Conservation (phyloP, 805 yeast genomes). For the Torulaspora delbrueckii region DNA sequence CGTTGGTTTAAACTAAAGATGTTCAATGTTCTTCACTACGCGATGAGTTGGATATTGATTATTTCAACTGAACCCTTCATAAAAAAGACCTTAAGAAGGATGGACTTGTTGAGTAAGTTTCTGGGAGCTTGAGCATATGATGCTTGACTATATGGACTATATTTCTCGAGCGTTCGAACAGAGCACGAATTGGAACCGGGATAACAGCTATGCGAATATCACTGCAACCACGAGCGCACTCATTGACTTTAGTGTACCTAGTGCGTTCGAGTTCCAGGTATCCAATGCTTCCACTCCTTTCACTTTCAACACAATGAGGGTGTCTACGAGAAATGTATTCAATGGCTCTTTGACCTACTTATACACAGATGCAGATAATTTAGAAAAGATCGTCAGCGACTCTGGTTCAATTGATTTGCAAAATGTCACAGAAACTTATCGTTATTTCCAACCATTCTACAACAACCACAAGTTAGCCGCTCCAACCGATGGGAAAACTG, state of each 20-base stretch:
- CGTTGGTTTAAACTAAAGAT: no score
- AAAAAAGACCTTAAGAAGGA: neutral
- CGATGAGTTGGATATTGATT: neutral
- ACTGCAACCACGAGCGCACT: conserved; percentile 63
- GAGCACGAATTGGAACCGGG: conserved; percentile 72
- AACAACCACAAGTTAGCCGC: conserved; percentile 16
- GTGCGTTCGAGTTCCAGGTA: conserved; percentile 57
- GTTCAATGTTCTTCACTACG: neutral
- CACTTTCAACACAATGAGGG: conserved; percentile 67
- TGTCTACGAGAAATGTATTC: conserved; percentile 56
- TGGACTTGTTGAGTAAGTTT: neutral
- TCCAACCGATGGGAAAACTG: conserved; percentile 16
- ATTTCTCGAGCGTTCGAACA: conserved; percentile 66
- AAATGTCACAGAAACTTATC: conserved; percentile 65
- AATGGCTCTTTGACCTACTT: conserved; percentile 82
- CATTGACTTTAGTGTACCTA: conserved; percentile 69
- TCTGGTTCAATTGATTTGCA: conserved; percentile 54
- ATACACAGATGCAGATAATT: conserved; percentile 55
- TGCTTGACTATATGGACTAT: conserved; percentile 86
- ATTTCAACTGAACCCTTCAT: neutral
- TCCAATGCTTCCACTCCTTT: conserved; percentile 65
- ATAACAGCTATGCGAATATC: conserved; percentile 70
- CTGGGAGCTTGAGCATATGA: conserved; percentile 25
- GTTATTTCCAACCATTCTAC: conserved; percentile 47
- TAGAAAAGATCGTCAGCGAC: conserved; percentile 45